Evolutionary conservation across 2,329 filamentous ascomycete genomes (phyloP).

Genomic region (Chalara sp.): DNA sequence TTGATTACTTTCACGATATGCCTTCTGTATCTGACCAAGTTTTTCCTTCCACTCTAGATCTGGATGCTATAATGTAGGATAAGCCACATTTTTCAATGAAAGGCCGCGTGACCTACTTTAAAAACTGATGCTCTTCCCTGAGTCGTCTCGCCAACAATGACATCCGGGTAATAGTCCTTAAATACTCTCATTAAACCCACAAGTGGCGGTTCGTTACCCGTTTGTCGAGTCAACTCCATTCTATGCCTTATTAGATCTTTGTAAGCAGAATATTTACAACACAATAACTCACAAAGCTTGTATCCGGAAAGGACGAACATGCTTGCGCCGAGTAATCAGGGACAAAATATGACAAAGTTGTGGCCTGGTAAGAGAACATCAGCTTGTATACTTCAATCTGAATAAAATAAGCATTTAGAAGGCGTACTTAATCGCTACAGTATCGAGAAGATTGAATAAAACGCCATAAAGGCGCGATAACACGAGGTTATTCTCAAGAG

Average conservation of each 20-base stretch:
- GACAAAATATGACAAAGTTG: slow-evolving; percentile 70
- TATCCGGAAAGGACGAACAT: slow-evolving; percentile 79
- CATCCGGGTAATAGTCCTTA: slow-evolving; percentile 87
- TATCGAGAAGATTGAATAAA: slow-evolving; percentile 76
- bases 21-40: slow-evolving; percentile 59
- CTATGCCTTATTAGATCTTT: slow-evolving; percentile 30
- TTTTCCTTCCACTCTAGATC: slow-evolving; percentile 67
- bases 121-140: slow-evolving; percentile 55
- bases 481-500: slow-evolving; percentile 55
- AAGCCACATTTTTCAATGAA: neutral
- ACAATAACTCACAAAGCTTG: slow-evolving; percentile 55
- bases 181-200: slow-evolving; percentile 73
- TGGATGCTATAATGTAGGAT: slow-evolving; percentile 45
- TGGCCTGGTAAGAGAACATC: slow-evolving; percentile 10
- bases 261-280: neutral
- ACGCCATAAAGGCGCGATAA: slow-evolving; percentile 67
- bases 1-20: slow-evolving; percentile 41
- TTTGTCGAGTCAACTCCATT: slow-evolving; percentile 50
- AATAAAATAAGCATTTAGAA: neutral
- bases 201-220: slow-evolving; percentile 66
- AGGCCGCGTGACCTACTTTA: slow-evolving; percentile 36
- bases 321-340: slow-evolving; percentile 70
- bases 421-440: slow-evolving; percentile 61
- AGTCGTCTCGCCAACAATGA: slow-evolving; percentile 67
- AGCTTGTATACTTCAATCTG: neutral